These are phyloP conservation scores for Secale cereale DNA, from an alignment of 176 grass and related monocot genomes.

Conservation along the genomic window DNA sequence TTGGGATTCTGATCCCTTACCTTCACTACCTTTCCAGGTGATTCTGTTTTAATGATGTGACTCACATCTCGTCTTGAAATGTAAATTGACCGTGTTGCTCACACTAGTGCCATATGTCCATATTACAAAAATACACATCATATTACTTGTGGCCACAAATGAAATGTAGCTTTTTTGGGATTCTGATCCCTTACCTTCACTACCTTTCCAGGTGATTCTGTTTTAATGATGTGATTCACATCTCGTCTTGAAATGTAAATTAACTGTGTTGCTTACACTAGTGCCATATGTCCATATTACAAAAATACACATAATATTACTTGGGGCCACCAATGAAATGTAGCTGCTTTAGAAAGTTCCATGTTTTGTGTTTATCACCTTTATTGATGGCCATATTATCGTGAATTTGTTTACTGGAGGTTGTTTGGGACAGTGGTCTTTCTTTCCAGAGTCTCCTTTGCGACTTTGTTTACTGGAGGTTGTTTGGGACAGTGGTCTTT, in stretches of 20 bases:
- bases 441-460: not conserved
- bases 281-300: not conserved
- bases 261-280: not conserved
- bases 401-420: not conserved
- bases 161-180: slow-evolving; percentile 83
- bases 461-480: not conserved
- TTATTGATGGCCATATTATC: not conserved
- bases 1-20: slow-evolving; percentile 72
- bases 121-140: too few species aligned
- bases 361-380: slow-evolving; percentile 11
- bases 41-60: slow-evolving; percentile 35
- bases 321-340: not conserved
- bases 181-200: slow-evolving; percentile 71
- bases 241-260: slow-evolving; percentile 5
- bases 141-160: too few species aligned
- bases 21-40: slow-evolving; percentile 94
- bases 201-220: slow-evolving; percentile 89
- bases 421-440: not conserved
- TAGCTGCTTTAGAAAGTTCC: not conserved
- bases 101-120: too few species aligned
- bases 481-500: not conserved
- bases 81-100: too few species aligned
- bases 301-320: not conserved
- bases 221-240: slow-evolving; percentile 22
- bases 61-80: slow-evolving; percentile 14